A percentile compares a stretch with the other conserved stretches of the same genome.
These are phyloP conservation scores for Botrytis porri DNA, from an alignment of 2,329 filamentous ascomycete species.

Conservation along the genomic window DNA sequence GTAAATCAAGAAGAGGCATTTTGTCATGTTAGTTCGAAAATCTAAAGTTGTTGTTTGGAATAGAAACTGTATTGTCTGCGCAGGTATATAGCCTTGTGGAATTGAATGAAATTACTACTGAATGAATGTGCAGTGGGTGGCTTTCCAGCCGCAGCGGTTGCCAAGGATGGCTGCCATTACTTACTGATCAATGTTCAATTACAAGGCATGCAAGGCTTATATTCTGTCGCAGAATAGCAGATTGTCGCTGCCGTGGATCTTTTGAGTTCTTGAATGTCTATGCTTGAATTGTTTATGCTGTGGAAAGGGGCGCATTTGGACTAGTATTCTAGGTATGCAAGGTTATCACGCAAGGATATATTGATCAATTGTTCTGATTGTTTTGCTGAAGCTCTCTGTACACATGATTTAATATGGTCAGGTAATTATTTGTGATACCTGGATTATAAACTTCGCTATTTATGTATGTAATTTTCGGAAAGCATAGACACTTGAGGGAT, in stretches of 20 bases:
- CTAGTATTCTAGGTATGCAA: slow-evolving; percentile 8
- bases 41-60: slow-evolving; percentile 9
- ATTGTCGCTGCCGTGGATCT: slow-evolving; percentile 30
- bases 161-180: slow-evolving; percentile 21
- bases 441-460: neutral
- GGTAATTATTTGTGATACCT: neutral
- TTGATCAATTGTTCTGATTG: neutral
- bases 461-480: neutral
- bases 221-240: slow-evolving; percentile 1
- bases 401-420: neutral
- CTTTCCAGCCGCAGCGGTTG: slow-evolving; percentile 27
- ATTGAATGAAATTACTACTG: slow-evolving; percentile 17
- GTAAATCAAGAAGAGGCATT: slow-evolving; percentile 59
- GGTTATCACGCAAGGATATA: slow-evolving; percentile 1
- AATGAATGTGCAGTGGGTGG: slow-evolving; percentile 27
- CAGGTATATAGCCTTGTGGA: slow-evolving; percentile 22
- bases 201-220: slow-evolving; percentile 17
- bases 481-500: neutral
- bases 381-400: neutral
- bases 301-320: slow-evolving; percentile 13
- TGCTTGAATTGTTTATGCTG: slow-evolving; percentile 5
- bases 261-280: slow-evolving; percentile 18
- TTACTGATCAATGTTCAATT: neutral
- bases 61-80: slow-evolving; percentile 3
- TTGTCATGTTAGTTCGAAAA: slow-evolving; percentile 29